These are phyloP conservation scores for Asterophora parasitica DNA, from an alignment of 768 basidiomycete genomes.

Conservation along the genomic window DNA sequence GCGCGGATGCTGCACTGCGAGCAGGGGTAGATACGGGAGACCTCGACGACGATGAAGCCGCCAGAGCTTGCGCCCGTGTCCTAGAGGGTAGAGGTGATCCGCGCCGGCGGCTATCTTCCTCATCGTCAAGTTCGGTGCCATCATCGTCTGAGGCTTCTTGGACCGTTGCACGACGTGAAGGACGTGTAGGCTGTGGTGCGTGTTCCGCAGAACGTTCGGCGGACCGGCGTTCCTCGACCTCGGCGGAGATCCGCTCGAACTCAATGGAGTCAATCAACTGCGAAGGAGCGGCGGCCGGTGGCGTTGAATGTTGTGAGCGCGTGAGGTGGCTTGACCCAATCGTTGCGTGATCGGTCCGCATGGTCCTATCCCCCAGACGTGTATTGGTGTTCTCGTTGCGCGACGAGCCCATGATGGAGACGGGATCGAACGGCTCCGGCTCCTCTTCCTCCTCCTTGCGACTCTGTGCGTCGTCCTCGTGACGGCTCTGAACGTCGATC, in stretches of 20 bases:
- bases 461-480: conserved; percentile 17
- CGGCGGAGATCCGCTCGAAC: conserved; percentile 55
- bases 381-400: conserved; percentile 15
- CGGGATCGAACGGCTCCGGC: conserved; percentile 32
- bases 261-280: conserved; percentile 56
- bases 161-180: conserved; percentile 9
- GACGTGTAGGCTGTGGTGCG: no score
- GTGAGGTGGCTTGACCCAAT: conserved; percentile 34
- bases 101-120: neutral
- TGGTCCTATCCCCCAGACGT: conserved; percentile 35
- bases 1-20: neutral
- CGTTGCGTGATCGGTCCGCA: conserved; percentile 52
- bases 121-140: neutral
- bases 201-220: conserved; percentile 5
- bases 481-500: conserved; percentile 8
- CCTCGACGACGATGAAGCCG: conserved; percentile 18
- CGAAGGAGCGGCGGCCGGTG: conserved; percentile 4
- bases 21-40: conserved; percentile 33
- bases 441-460: conserved; percentile 21
- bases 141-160: conserved; percentile 14
- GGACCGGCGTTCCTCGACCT: conserved; percentile 37
- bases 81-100: neutral
- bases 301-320: conserved; percentile 15
- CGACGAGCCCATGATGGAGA: conserved; percentile 28
- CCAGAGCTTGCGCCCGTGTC: neutral